phyloP scores from a whole-genome alignment of 176 grass and related monocot genomes.

The Cenchrus fungigraminus region DNA sequence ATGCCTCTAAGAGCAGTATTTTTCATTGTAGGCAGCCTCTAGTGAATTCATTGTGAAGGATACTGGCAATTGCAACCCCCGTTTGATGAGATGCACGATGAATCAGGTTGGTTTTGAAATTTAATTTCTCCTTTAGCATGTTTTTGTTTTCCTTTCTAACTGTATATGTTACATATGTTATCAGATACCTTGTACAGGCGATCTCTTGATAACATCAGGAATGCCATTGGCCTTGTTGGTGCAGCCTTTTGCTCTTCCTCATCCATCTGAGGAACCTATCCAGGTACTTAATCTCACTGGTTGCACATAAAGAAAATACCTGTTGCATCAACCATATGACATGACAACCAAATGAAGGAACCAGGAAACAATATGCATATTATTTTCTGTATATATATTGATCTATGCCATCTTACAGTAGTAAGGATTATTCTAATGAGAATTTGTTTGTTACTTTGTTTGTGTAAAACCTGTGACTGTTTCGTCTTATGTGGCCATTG shows the following conservation, averaged over 20 bases:
- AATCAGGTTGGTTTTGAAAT: conserved; percentile 65
- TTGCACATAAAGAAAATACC: conserved; percentile 1
- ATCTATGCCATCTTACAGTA: conserved; percentile 20
- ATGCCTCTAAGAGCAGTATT: conserved; percentile 1
- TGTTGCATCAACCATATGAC: background rate
- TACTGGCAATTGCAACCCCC: conserved; percentile 85
- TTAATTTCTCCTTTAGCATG: background rate
- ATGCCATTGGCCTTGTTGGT: conserved; percentile 93
- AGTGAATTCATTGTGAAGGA: conserved; percentile 89
- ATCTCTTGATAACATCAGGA: conserved; percentile 76
- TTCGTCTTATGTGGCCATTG: background rate
- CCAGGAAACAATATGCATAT: background rate
- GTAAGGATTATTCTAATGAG: background rate
- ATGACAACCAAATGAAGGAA: background rate
- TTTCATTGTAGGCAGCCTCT: conserved; percentile 59
- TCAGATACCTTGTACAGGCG: conserved; percentile 89
- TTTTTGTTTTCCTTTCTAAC: conserved; percentile 22
- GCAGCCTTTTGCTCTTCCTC: conserved; percentile 80
- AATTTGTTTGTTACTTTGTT: background rate
- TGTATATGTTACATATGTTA: conserved; percentile 42
- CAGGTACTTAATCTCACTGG: conserved; percentile 52
- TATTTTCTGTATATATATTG: background rate
- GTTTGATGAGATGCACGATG: conserved; percentile 81
- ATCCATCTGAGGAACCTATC: conserved; percentile 83
- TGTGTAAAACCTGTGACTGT: background rate